Base-by-base conservation (phyloP, 208 protist species). In the Trichomonas vaginalis region DNA sequence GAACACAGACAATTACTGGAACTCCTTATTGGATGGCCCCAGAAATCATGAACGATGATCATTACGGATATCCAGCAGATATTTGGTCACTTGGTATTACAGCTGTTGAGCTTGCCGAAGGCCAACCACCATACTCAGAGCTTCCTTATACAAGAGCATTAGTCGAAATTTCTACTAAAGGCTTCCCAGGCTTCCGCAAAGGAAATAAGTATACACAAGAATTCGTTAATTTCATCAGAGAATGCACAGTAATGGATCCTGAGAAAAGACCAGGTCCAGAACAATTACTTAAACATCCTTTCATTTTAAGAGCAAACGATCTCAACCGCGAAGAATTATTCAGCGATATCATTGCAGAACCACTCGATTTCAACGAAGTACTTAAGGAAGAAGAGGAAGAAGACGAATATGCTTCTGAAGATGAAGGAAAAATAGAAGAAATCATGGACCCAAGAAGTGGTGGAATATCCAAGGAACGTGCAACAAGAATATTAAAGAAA, bases 21-120 rank as follows among this genome's bases (percentile, higher is more conserved):
- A 96, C 95, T 39, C 96, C 96, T 17, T 95, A 96, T 45, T 97
- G 95, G 95, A 97, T 97, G 96, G 95, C 96, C 10, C 96, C 96
- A 32, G 96, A 97, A 82, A 39, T 97, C 23, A 96, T 97, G 4
- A 47, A 51, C 15, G 21, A 95, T 23, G 86, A 92, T 32, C 10
- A 61, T 4, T 96, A 97, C 27, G 32, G 32, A 32, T 48, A 35
- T n/a, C 45, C 61, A 49, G 96, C 96, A 23, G 96, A 97, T 47
- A 96, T 97, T n/a, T 97, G 96, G 96, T 80, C 37, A 35, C n/a
- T 97, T 47, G 96, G 96, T 0, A 87, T 96, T 48, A 96, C 90
- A 32, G 96, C 83, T 17, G 45, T 97, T 35, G 96, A 97, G 80
- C 27, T 96, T 1, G 96, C 96, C 15, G 83, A 97, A 61, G 51